Base-by-base conservation (phyloP, 2,329 filamentous ascomycete species). In the Lachnellula willkommii region DNA sequence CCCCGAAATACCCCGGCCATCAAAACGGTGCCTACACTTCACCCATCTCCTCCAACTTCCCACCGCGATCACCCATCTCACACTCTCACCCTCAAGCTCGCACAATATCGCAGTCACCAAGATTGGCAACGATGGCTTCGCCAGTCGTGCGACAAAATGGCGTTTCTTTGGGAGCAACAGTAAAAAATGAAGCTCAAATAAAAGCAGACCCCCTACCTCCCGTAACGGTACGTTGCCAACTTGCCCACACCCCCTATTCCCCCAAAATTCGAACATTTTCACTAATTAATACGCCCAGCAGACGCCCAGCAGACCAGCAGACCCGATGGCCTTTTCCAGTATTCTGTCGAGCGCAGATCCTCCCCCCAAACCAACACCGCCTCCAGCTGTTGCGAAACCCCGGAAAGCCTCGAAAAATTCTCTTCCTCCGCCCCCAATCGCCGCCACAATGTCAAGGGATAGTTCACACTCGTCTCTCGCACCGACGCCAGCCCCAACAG, bases 311-410 rank as follows among this genome's bases (percentile, higher is more conserved):
- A 85, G 91, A 70, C 79, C 86, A 42, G 86, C 87, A 56, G 89
- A 95, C 70, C 88, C 92, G 52, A 96, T 96, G 92, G 94, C 92
- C 5, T 94, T 97, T 68, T 94, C 90, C 63, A 96, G 92, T 70
- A 95, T 97, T 57, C 85, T 97, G 45, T 93, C 90, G 4, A 91
- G 83, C 63, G 80, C 88, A 54, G 86, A 90, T 54, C 84, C 88
- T 82, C 40, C 75, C 78, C 77, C 80, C 7, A 79, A 75, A 62
- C 69, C 75, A 45, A 76, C 78, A 35, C 75, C 75, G 2, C 67
- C 74, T 20, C 67, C 66, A 20, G 51, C 58, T 17, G 47, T 61
- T 8, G 50, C 58, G 12, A 69, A 69, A 43, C 56, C 62, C 22
- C 60, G 65, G 50, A 69, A 68, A 53, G 37, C 59, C 36, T 62